phyloP scores from a whole-genome alignment of 345 rosid species.

The Iberis pinnata region DNA sequence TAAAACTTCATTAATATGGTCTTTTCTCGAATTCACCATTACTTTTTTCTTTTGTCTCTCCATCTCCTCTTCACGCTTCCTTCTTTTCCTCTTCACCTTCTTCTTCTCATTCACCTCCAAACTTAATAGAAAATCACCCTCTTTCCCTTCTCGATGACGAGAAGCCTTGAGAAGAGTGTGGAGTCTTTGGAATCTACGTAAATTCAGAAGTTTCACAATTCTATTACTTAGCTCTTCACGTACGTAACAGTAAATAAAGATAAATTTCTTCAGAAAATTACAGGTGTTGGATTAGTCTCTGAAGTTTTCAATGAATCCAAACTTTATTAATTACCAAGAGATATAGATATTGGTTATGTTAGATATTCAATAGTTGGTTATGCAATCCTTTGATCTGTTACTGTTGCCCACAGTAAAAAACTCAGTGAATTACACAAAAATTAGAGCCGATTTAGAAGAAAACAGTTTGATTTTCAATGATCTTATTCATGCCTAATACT shows the following conservation, averaged over 20 bases:
- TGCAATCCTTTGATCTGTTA: too few species aligned
- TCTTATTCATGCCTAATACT: too few species aligned
- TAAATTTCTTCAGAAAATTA: constrained; percentile 65
- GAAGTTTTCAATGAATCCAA: constrained; percentile 86
- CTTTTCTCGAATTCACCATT: too few species aligned
- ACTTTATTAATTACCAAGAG: constrained; percentile 79
- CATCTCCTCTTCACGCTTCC: too few species aligned
- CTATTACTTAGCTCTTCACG: constrained; percentile 87
- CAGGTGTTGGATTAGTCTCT: constrained; percentile 19
- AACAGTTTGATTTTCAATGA: constrained; percentile 70
- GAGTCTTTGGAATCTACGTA: constrained; percentile 87
- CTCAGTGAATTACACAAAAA: constrained; percentile 52
- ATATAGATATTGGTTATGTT: constrained; percentile 81
- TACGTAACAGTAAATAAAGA: constrained; percentile 36
- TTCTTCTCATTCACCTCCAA: too few species aligned
- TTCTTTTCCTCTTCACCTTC: too few species aligned
- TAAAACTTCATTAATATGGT: too few species aligned
- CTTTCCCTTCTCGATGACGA: too few species aligned
- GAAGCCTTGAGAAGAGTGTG: constrained; percentile 95
- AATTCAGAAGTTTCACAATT: constrained; percentile 90
- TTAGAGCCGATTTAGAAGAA: constrained; percentile 63
- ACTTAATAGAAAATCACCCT: too few species aligned
- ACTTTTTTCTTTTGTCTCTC: too few species aligned
- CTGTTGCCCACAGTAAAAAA: constrained; percentile 87
- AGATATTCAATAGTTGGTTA: too few species aligned